Evolutionary conservation across 164 flowering plant genomes (phyloP).

Genomic region (Kalanchoe fedtschenkoi): DNA sequence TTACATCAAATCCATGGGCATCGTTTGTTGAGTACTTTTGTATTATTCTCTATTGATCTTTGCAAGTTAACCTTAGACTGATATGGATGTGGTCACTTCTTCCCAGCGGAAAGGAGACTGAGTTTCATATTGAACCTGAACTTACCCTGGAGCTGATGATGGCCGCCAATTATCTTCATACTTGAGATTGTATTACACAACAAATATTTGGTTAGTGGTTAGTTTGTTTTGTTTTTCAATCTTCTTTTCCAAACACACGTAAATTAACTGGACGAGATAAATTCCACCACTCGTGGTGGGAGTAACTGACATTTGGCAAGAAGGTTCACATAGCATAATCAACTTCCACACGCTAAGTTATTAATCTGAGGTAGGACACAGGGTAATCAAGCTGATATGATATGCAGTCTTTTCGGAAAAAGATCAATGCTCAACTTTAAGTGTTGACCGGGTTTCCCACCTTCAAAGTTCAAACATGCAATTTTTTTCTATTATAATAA

Average conservation of each 20-base stretch:
- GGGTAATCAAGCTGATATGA: background rate
- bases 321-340: no score
- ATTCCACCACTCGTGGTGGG: no score
- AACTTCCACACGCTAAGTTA: no score
- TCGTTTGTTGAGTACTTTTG: background rate
- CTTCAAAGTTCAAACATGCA: no score
- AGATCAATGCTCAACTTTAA: background rate
- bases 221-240: background rate
- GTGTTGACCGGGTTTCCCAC: no score
- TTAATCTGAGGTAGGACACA: background rate
- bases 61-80: background rate
- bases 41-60: background rate
- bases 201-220: background rate
- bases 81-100: slow-evolving; percentile 9
- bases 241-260: no score
- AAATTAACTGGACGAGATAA: no score
- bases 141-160: slow-evolving; percentile 78
- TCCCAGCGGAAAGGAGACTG: slow-evolving; percentile 81
- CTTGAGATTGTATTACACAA: slow-evolving; percentile 23
- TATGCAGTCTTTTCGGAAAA: background rate
- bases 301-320: no score
- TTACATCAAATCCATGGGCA: background rate
- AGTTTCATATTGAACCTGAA: slow-evolving; percentile 82
- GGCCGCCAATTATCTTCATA: slow-evolving; percentile 90
- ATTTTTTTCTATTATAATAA: no score